phyloP scores from a whole-genome alignment of 768 basidiomycete species.

The Kwoniella europaea region DNA sequence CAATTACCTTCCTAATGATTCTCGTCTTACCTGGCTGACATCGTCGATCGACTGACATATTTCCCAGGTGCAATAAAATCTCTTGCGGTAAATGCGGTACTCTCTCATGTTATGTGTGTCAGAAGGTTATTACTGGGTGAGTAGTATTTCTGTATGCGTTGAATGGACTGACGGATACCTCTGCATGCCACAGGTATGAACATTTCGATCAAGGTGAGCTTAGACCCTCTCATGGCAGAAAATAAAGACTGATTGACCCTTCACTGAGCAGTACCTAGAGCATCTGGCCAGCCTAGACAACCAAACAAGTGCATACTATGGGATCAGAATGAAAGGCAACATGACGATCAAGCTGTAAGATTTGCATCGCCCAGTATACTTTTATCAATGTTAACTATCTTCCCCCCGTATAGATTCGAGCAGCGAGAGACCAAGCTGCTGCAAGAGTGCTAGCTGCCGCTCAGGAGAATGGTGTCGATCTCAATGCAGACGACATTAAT shows the following conservation, averaged over 20 bases:
- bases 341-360: conserved; percentile 37
- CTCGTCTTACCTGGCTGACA: not conserved
- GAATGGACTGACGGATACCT: not conserved
- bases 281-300: conserved; percentile 12
- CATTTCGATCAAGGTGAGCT: conserved; percentile 53
- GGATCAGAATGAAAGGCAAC: conserved; percentile 31
- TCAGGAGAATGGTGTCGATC: conserved; percentile 32
- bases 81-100: conserved; percentile 67
- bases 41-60: not conserved
- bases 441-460: conserved; percentile 27
- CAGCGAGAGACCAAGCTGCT: conserved; percentile 47
- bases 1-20: not conserved
- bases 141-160: not conserved
- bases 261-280: conserved; percentile 8
- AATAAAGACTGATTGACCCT: not conserved
- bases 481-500: conserved; percentile 30
- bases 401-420: conserved; percentile 24
- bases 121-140: conserved; percentile 64
- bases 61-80: conserved; percentile 79
- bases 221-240: not conserved
- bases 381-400: not conserved
- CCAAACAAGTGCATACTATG: conserved; percentile 42
- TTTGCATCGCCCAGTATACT: no score
- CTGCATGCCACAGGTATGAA: conserved; percentile 30
- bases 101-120: conserved; percentile 82